Conservation (phyloP, 306 rosid genomes). For the Lablab purpureus region DNA sequence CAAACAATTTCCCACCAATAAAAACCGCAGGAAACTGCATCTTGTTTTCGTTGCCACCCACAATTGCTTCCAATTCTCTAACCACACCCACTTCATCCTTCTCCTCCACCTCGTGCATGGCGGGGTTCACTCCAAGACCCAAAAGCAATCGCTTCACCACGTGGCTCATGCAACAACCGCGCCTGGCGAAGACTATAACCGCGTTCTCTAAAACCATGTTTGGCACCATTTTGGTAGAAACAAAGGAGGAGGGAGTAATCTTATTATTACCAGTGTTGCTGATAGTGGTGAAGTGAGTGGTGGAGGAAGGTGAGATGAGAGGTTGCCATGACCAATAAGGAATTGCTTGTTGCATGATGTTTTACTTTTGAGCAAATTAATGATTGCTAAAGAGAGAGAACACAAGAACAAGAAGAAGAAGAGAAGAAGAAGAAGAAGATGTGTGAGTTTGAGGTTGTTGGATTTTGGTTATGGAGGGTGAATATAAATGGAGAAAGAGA, state of each 20-base stretch:
- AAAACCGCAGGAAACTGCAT: conserved; percentile 66
- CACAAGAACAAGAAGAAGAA: neutral
- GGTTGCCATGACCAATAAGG: conserved; percentile 72
- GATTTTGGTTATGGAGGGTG: conserved; percentile 8
- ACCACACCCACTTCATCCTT: conserved; percentile 48
- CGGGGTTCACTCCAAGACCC: conserved; percentile 68
- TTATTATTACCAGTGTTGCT: neutral
- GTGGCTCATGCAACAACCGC: conserved; percentile 75
- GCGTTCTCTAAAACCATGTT: conserved; percentile 62
- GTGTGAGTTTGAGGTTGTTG: conserved; percentile 20
- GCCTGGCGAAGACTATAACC: conserved; percentile 57
- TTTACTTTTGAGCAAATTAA: neutral
- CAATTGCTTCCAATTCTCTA: conserved; percentile 44
- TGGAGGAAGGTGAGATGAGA: conserved; percentile 3
- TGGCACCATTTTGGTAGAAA: neutral
- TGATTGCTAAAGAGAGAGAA: neutral
- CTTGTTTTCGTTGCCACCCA: neutral
- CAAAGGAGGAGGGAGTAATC: neutral
- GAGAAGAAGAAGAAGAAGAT: neutral
- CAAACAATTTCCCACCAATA: conserved; percentile 67
- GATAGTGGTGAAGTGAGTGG: conserved; percentile 27
- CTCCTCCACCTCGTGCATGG: conserved; percentile 62
- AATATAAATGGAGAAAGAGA: conserved; percentile 36
- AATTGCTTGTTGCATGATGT: conserved; percentile 73
- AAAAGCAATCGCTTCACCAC: conserved; percentile 64